phyloP scores from a whole-genome alignment of 352 stramenopile genomes.

The Phytophthora tubulina region DNA sequence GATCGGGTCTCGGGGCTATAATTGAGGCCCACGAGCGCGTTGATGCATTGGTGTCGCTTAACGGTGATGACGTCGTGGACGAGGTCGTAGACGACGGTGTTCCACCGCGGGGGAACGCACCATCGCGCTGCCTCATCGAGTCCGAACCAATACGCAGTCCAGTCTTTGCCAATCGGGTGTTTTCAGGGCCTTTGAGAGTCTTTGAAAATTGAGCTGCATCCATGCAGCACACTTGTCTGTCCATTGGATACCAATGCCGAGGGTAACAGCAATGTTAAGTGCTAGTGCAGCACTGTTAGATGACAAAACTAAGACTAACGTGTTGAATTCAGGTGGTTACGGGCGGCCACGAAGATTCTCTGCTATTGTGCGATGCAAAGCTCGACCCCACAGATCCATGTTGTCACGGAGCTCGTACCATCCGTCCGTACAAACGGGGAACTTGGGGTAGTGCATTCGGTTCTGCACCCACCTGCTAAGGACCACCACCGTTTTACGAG shows the following conservation, averaged over 20 bases:
- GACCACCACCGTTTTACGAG: conserved; percentile 41
- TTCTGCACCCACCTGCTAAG: conserved; percentile 44
- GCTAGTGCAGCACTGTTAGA: not conserved
- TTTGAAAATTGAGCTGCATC: not conserved
- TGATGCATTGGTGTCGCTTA: conserved; percentile 4
- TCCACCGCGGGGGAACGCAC: not conserved
- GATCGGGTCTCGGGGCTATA: conserved; percentile 2
- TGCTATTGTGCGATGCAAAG: conserved; percentile 33
- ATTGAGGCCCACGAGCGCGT: conserved; percentile 23
- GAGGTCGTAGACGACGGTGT: conserved; percentile 26
- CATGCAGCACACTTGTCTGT: conserved; percentile 4
- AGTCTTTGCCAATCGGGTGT: not conserved
- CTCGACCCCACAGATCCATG: conserved; percentile 45
- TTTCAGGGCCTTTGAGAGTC: no score
- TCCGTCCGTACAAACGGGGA: conserved; percentile 33
- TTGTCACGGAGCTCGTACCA: conserved; percentile 45
- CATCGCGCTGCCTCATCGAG: not conserved
- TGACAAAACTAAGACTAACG: not conserved
- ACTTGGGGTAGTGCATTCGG: conserved; percentile 45
- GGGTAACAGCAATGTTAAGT: not conserved
- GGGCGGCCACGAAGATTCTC: conserved; percentile 26
- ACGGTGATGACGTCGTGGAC: conserved; percentile 20
- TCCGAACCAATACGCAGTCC: not conserved
- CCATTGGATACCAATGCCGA: not conserved
- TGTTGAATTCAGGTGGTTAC: conserved; percentile 4